A percentile compares a stretch with the other conserved stretches of the same genome.
These are phyloP conservation scores for Hawksworthiomyces lignivorus DNA, from an alignment of 2,329 filamentous ascomycete species.

Conservation along the genomic window DNA sequence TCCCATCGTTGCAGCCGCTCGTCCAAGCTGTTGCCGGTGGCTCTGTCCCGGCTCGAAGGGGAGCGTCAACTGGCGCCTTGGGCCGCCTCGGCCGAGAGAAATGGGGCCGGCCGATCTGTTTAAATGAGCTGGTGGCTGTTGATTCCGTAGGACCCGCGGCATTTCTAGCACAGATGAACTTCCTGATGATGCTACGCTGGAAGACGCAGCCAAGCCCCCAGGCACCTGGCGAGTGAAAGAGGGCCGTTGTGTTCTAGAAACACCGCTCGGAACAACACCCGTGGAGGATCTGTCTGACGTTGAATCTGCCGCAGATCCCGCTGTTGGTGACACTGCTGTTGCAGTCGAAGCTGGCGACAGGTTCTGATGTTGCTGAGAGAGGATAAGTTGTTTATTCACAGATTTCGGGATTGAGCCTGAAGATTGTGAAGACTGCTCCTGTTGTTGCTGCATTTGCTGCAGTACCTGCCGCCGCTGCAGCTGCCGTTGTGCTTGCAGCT, in stretches of 20 bases:
- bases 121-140: not conserved
- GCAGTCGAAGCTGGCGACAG: constrained; percentile 5
- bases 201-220: not conserved
- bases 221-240: not conserved
- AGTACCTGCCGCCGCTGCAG: not conserved
- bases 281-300: not conserved
- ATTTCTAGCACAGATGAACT: constrained; percentile 9
- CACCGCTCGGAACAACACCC: not conserved
- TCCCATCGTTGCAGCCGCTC: not conserved
- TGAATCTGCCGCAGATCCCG: not conserved
- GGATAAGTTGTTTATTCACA: too few species aligned
- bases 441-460: constrained; percentile 23
- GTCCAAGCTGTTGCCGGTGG: not conserved
- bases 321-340: not conserved
- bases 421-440: constrained; percentile 1
- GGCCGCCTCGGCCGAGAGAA: not conserved
- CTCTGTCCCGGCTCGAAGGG: not conserved
- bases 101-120: not conserved
- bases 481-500: not conserved
- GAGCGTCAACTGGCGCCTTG: constrained; percentile 5
- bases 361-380: too few species aligned
- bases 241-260: not conserved
- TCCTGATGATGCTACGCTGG: constrained; percentile 6
- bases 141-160: not conserved
- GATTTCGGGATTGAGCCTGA: too few species aligned